Evolutionary conservation across 208 protist species (phyloP).

Genomic region (Acanthamoeba castellanii): DNA sequence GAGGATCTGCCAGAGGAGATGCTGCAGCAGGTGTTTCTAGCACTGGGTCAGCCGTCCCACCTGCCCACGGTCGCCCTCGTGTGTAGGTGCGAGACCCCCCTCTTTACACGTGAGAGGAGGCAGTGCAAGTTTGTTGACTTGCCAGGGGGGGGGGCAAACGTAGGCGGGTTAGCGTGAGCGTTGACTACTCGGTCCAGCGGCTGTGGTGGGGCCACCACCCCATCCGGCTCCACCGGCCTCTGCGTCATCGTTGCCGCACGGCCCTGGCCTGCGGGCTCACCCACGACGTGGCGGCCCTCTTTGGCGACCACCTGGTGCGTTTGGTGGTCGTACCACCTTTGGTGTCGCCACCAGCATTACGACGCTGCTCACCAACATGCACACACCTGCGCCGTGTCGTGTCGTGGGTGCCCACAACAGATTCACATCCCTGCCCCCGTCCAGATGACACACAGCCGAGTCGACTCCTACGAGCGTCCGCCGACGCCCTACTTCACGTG

Average conservation of each 20-base stretch:
- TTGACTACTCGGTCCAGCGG: not conserved
- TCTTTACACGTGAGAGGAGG: too few relatives aligned
- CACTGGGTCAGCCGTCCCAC: not conserved
- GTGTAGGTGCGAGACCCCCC: not conserved
- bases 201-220: conserved; percentile 2
- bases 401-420: too few relatives aligned
- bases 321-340: too few relatives aligned
- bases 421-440: too few relatives aligned
- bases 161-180: not conserved
- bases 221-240: not conserved
- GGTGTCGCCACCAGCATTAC: too few relatives aligned
- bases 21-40: not conserved
- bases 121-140: not conserved
- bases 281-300: too few relatives aligned
- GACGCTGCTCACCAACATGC: too few relatives aligned
- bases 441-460: too few relatives aligned
- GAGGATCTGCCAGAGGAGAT: not conserved
- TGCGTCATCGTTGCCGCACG: not conserved
- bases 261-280: not conserved
- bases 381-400: too few relatives aligned
- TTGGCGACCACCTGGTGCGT: too few relatives aligned
- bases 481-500: too few relatives aligned
- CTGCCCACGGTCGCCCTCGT: not conserved
- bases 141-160: not conserved
- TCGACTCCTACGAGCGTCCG: too few relatives aligned